Conservation (phyloP, 108 stramenopile species). For the Cyclotella baltica region DNA sequence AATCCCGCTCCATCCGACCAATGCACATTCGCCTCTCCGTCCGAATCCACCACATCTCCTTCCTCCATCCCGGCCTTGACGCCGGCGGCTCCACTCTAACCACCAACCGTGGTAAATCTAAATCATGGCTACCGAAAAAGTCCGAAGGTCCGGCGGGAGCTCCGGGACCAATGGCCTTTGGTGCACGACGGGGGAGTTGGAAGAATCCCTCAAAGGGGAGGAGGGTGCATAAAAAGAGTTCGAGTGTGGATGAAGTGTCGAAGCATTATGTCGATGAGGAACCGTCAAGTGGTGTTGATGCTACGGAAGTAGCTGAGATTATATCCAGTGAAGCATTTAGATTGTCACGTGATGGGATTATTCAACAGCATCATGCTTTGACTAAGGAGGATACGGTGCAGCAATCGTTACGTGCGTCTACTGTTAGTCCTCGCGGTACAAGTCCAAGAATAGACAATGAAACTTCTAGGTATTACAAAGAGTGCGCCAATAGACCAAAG, state of each 20-base stretch:
- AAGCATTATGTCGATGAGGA: background rate
- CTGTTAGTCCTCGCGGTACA: background rate
- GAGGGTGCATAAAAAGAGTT: no score
- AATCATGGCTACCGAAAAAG: background rate
- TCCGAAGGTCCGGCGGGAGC: background rate
- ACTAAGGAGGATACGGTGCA: background rate
- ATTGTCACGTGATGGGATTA: slow-evolving; percentile 56
- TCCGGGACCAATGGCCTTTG: slow-evolving; percentile 37
- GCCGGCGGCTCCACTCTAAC: slow-evolving; percentile 6
- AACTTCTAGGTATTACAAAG: slow-evolving; percentile 39
- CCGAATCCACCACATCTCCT: slow-evolving; percentile 49
- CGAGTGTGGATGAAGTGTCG: background rate
- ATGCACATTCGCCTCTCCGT: slow-evolving; percentile 54
- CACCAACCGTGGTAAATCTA: background rate
- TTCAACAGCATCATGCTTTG: slow-evolving; percentile 52
- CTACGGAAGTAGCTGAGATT: slow-evolving; percentile 34
- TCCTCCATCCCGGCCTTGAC: slow-evolving; percentile 50
- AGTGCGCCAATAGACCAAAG: slow-evolving; percentile 44
- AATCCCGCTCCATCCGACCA: slow-evolving; percentile 30
- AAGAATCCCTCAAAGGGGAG: slow-evolving; percentile 30
- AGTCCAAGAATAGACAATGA: background rate
- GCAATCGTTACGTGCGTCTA: background rate
- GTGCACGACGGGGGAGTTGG: slow-evolving; percentile 32
- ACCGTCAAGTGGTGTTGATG: slow-evolving; percentile 15
- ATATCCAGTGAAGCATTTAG: slow-evolving; percentile 46